These are phyloP conservation scores for Dalbergia cochinchinensis DNA, from an alignment of 306 rosid species.

Conservation along the genomic window DNA sequence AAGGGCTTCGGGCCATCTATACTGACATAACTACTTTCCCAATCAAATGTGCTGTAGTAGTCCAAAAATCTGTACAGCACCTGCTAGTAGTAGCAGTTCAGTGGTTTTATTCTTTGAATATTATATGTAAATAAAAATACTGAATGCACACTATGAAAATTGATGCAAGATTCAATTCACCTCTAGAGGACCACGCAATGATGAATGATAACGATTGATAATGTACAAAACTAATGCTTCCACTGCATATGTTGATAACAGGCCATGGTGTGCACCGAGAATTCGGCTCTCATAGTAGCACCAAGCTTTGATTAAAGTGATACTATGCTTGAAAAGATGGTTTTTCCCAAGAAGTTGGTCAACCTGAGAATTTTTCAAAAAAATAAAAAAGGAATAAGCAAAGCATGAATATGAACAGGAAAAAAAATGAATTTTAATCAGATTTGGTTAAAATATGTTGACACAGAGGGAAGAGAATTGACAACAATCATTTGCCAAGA, in stretches of 20 bases:
- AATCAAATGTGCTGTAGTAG: conserved; percentile 69
- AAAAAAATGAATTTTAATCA: conserved; percentile 16
- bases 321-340: conserved; percentile 71
- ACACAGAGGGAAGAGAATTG: neutral
- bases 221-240: conserved; percentile 70
- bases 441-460: neutral
- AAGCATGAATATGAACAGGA: conserved; percentile 22
- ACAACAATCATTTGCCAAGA: conserved; percentile 5
- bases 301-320: conserved; percentile 78
- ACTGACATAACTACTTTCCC: conserved; percentile 61
- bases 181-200: conserved; percentile 76
- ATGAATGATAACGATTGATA: conserved; percentile 64
- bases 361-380: conserved; percentile 50
- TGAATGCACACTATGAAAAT: conserved; percentile 35
- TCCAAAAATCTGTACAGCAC: conserved; percentile 74
- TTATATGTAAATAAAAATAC: conserved; percentile 32
- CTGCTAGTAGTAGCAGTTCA: conserved; percentile 51
- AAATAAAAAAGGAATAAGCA: conserved; percentile 17
- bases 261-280: conserved; percentile 73
- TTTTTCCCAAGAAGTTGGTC: conserved; percentile 64
- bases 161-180: conserved; percentile 48
- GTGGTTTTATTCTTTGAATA: conserved; percentile 34
- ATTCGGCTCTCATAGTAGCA: conserved; percentile 81
- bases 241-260: conserved; percentile 74
- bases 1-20: conserved; percentile 61